These are phyloP conservation scores for Leishmania turanica DNA, from an alignment of 208 protist species.

Conservation along the genomic window DNA sequence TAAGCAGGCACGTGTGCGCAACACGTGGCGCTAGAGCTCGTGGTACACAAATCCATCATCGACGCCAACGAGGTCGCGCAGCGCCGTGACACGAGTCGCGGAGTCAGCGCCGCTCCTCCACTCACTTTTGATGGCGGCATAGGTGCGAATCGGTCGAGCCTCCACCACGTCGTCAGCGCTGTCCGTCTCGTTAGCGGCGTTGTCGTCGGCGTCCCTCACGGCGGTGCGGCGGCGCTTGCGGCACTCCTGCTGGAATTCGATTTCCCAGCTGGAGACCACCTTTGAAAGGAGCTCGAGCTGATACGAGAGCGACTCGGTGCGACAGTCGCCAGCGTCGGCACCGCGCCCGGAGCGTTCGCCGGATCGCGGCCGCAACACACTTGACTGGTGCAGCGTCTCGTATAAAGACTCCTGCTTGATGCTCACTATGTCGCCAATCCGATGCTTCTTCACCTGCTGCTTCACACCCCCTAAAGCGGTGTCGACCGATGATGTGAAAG, in stretches of 20 bases:
- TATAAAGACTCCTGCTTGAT: conserved; percentile 80
- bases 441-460: conserved; percentile 22
- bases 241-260: conserved; percentile 61
- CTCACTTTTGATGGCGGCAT: conserved; percentile 69
- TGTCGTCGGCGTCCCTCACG: neutral
- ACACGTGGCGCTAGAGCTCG: conserved; percentile 47
- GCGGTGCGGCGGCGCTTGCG: conserved; percentile 30
- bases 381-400: conserved; percentile 31
- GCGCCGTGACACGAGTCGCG: conserved; percentile 5
- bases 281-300: conserved; percentile 75
- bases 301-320: conserved; percentile 46
- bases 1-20: neutral
- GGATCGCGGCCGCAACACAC: conserved; percentile 15
- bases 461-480: conserved; percentile 6
- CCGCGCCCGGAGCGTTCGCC: neutral
- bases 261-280: conserved; percentile 86
- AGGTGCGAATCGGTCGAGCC: conserved; percentile 27
- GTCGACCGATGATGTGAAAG: conserved; percentile 10
- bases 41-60: conserved; percentile 88
- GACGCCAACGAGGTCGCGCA: conserved; percentile 65
- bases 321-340: neutral
- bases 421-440: conserved; percentile 65
- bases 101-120: conserved; percentile 20
- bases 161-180: conserved; percentile 46
- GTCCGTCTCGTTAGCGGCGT: conserved; percentile 15